These are phyloP conservation scores for Anaeromyces robustus DNA, from an alignment of 192 early-diverging fungal species.

Conservation along the genomic window DNA sequence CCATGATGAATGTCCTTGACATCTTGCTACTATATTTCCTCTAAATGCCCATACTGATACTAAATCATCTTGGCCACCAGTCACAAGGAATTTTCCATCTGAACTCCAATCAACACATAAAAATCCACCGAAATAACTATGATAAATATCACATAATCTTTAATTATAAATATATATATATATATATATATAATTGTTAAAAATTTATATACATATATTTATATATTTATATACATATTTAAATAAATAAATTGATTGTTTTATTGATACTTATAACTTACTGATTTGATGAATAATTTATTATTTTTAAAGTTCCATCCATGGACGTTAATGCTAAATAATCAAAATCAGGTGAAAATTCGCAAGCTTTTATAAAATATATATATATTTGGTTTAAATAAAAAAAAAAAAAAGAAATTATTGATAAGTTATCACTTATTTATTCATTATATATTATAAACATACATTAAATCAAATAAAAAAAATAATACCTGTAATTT, in stretches of 20 bases:
- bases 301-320: conserved; percentile 62
- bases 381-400: background rate
- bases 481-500: conserved; percentile 69
- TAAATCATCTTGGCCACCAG: conserved; percentile 86
- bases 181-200: background rate
- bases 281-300: conserved; percentile 56
- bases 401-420: too few relatives aligned
- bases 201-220: too few relatives aligned
- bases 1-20: conserved; percentile 86
- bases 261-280: too few relatives aligned
- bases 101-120: conserved; percentile 79
- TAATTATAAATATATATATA: background rate
- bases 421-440: too few relatives aligned
- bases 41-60: conserved; percentile 76
- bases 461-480: too few relatives aligned
- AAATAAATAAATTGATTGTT: too few relatives aligned
- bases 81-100: conserved; percentile 54
- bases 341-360: conserved; percentile 70
- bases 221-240: too few relatives aligned
- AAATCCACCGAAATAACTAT: conserved; percentile 74
- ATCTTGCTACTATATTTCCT: conserved; percentile 64
- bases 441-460: too few relatives aligned
- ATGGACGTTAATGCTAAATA: conserved; percentile 65
- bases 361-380: conserved; percentile 25
- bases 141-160: conserved; percentile 58